Percentiles rank a stretch among this genome's conserved stretches.
phyloP scores from a whole-genome alignment of 805 yeast genomes.

The Huiozyma naganishii region DNA sequence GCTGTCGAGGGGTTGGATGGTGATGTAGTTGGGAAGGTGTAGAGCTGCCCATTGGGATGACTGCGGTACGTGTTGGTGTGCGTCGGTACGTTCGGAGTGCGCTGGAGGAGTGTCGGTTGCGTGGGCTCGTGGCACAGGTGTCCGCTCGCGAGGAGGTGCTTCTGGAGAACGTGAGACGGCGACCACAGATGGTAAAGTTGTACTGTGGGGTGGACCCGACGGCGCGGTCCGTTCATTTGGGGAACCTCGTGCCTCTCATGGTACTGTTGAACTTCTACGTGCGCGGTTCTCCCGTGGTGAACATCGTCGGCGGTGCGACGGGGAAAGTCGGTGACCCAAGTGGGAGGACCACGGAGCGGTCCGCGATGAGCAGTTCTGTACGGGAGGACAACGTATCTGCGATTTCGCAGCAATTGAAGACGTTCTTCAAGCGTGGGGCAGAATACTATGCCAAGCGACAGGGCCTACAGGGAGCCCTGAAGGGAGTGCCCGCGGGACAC shows the following conservation, averaged over 20 bases:
- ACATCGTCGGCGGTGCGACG: slow-evolving; percentile 90
- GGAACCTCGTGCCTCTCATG: slow-evolving; percentile 82
- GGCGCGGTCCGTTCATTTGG: slow-evolving; percentile 80
- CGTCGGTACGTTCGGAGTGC: background rate
- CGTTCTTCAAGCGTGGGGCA: slow-evolving; percentile 51
- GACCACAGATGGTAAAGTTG: slow-evolving; percentile 37
- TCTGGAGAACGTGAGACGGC: slow-evolving; percentile 6
- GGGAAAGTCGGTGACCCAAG: slow-evolving; percentile 96
- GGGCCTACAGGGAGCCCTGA: slow-evolving; percentile 22
- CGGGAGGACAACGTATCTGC: slow-evolving; percentile 45
- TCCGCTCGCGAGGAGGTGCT: slow-evolving; percentile 5
- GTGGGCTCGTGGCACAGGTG: slow-evolving; percentile 24
- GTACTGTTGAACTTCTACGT: slow-evolving; percentile 71
- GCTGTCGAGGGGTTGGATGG: too few relatives aligned
- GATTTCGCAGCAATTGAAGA: slow-evolving; percentile 51
- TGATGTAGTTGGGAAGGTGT: too few relatives aligned
- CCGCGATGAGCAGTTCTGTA: slow-evolving; percentile 39
- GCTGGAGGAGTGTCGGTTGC: background rate
- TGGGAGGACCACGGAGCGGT: slow-evolving; percentile 73
- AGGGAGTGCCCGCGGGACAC: slow-evolving; percentile 32
- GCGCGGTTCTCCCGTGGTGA: slow-evolving; percentile 76
- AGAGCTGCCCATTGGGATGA: too few relatives aligned
- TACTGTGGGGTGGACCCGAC: slow-evolving; percentile 98
- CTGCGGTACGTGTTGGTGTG: too few relatives aligned
- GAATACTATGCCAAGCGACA: slow-evolving; percentile 42